phyloP scores from a whole-genome alignment of 768 basidiomycete genomes.

The Rhizopogon vinicolor region DNA sequence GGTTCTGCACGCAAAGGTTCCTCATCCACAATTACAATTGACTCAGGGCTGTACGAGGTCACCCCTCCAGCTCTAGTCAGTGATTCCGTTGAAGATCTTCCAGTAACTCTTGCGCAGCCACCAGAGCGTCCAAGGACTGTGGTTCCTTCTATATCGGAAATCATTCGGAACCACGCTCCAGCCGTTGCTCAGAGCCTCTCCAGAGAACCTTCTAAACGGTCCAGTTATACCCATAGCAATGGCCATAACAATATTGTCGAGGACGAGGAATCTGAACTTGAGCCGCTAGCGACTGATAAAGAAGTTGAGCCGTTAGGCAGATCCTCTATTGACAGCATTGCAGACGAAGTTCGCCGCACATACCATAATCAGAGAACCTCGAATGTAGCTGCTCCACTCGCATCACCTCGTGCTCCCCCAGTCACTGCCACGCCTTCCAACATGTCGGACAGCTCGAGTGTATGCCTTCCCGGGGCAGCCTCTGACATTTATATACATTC shows the following conservation, averaged over 20 bases:
- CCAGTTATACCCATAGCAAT: constrained; percentile 44
- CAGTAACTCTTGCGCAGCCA: constrained; percentile 14
- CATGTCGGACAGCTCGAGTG: constrained; percentile 53
- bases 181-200: constrained; percentile 45
- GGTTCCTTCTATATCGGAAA: constrained; percentile 83
- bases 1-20: constrained; percentile 21
- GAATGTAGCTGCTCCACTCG: constrained; percentile 23
- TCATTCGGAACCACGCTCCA: constrained; percentile 78
- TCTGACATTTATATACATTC: constrained; percentile 54
- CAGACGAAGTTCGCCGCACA: constrained; percentile 74
- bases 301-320: constrained; percentile 65
- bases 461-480: constrained; percentile 21
- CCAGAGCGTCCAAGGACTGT: constrained; percentile 38
- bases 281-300: constrained; percentile 46
- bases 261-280: constrained; percentile 47
- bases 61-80: constrained; percentile 2
- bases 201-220: constrained; percentile 42
- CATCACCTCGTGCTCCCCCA: constrained; percentile 35
- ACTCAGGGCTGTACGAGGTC: constrained; percentile 16
- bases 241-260: constrained; percentile 45
- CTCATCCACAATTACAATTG: constrained; percentile 26
- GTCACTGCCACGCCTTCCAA: constrained; percentile 34
- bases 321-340: constrained; percentile 87
- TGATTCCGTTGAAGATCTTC: constrained; percentile 8
- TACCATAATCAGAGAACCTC: constrained; percentile 51